A percentile compares a stretch with the other conserved stretches of the same genome.
Conservation (phyloP, 192 early-diverging fungal genomes). For the Pilaira anomala region DNA sequence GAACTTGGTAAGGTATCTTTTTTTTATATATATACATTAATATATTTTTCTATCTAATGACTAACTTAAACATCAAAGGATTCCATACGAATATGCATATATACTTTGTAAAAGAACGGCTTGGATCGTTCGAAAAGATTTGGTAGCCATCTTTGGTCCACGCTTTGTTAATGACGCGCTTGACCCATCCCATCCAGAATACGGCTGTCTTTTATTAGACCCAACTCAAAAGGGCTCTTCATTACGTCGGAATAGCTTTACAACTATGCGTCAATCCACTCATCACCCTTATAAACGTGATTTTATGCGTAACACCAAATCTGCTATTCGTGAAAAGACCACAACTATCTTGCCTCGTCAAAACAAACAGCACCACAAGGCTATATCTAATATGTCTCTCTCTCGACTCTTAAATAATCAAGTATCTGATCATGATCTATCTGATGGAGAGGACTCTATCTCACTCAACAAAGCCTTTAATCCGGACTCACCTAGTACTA, state of each 20-base stretch:
- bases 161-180: slow-evolving; percentile 31
- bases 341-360: not conserved
- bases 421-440: not conserved
- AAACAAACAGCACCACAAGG: slow-evolving; percentile 2
- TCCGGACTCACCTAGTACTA: slow-evolving; percentile 9
- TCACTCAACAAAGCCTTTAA: not conserved
- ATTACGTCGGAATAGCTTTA: slow-evolving; percentile 4
- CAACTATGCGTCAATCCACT: slow-evolving; percentile 23
- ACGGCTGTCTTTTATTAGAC: slow-evolving; percentile 30
- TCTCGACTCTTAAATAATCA: slow-evolving; percentile 22
- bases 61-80: slow-evolving; percentile 1
- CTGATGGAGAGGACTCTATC: not conserved
- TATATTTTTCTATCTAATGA: not conserved
- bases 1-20: slow-evolving; percentile 43
- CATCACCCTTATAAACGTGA: slow-evolving; percentile 19
- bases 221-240: slow-evolving; percentile 16
- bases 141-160: slow-evolving; percentile 42
- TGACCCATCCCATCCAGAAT: slow-evolving; percentile 33
- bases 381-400: slow-evolving; percentile 21
- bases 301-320: slow-evolving; percentile 15
- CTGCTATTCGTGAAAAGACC: not conserved
- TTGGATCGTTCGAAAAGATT: slow-evolving; percentile 37
- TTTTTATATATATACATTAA: not conserved
- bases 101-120: slow-evolving; percentile 41
- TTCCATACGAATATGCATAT: slow-evolving; percentile 41